Evolutionary conservation across 352 stramenopile species (phyloP).

Genomic region (Pythium utonaiense): DNA sequence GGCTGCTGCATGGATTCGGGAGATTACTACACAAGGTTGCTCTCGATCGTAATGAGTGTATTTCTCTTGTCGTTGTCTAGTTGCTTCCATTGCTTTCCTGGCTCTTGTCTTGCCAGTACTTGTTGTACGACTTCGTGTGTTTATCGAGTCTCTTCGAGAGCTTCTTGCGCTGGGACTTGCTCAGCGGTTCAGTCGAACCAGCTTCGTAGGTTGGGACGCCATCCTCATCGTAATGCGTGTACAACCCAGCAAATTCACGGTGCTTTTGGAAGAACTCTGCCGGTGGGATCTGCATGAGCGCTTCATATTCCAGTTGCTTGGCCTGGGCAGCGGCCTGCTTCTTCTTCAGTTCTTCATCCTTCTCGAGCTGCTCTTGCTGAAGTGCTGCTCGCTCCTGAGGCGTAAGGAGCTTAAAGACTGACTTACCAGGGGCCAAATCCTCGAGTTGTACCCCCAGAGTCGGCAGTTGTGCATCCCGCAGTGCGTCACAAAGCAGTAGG

Average conservation of each 20-base stretch:
- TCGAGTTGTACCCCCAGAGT: conserved; percentile 62
- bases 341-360: conserved; percentile 13
- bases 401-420: conserved; percentile 57
- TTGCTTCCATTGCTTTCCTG: background rate
- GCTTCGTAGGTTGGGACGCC: conserved; percentile 52
- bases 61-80: background rate
- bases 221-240: conserved; percentile 46
- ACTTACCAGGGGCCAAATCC: conserved; percentile 56
- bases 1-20: conserved; percentile 2
- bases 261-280: conserved; percentile 44
- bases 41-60: background rate
- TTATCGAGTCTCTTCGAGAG: conserved; percentile 69
- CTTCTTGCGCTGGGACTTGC: conserved; percentile 78
- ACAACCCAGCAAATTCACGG: conserved; percentile 46
- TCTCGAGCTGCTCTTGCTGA: conserved; percentile 4
- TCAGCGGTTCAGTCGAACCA: conserved; percentile 31
- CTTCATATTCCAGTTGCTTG: conserved; percentile 61
- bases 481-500: conserved; percentile 52
- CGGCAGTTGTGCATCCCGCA: conserved; percentile 58
- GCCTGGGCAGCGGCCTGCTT: conserved; percentile 8
- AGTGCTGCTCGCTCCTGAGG: conserved; percentile 27
- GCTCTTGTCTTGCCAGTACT: conserved; percentile 48
- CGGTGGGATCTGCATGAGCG: conserved; percentile 64
- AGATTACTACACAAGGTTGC: background rate
- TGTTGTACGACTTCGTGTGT: conserved; percentile 60